Base-by-base conservation (phyloP, 192 early-diverging fungal genomes). In the Backusella mclennaniae region DNA sequence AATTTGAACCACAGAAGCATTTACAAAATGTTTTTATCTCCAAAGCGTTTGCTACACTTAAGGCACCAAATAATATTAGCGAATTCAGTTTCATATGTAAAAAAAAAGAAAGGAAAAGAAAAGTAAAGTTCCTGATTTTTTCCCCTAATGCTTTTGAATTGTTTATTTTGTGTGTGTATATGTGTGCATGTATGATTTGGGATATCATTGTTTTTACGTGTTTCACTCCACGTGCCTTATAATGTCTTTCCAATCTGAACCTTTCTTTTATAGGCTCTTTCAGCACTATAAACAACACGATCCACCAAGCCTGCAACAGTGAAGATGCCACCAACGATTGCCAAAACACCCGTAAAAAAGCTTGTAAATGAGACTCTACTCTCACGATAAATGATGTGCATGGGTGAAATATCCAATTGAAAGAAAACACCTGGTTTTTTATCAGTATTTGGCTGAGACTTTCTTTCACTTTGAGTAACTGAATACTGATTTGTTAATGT, bases 391-490 rank as follows among this genome's bases (percentile, higher is more conserved):
- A 92, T 92, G 66, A 99, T 93, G 67, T 93, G 86, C 97, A 99
- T 98, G 6, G 97, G 96, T 35, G 96, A 97, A 69, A 99, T 99
- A 44, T 99, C 96, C 85, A 91, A 94, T 78, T 95, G 93, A 81
- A 99, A 94, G 78, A 95, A 96, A 36, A 99, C 46, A 73, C 82
- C 82, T 46, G 82, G 78, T 9, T 75, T 31, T n/a, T 73, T 79
- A 35, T 52, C 66, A 11, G 23, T 17, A 14, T 42, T 56, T 52
- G 59, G 70, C 6, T 44, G 73, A 14, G 93, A 73, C 63, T 89
- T 85, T 35, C 90, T 84, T 74, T 94, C 91, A 83, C 94, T 91
- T 83, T 97, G 94, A 1, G 95, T 98, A 4, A 93, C 94, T 26
- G 97, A 95, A 80, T 95, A 98, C 83, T 99, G 96, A 83, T 99